Conservation (phyloP, 2,329 filamentous ascomycete species). For the Piedraia hortae region DNA sequence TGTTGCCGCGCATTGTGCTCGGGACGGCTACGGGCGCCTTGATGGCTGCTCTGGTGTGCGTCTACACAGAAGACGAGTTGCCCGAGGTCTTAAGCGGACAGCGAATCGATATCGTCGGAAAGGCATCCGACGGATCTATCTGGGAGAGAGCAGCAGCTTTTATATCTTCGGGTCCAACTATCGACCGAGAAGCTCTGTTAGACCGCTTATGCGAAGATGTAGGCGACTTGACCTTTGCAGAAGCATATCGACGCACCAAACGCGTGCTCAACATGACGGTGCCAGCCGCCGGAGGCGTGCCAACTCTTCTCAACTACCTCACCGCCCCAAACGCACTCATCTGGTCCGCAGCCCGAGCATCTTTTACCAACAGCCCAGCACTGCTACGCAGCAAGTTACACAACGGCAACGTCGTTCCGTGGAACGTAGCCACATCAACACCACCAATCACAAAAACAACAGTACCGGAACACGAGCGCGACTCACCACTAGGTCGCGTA, state of each 20-base stretch:
- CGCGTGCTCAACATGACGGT: slow-evolving; percentile 86
- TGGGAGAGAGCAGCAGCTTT: slow-evolving; percentile 28
- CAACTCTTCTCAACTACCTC: slow-evolving; percentile 67
- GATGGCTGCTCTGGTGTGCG: slow-evolving; percentile 51
- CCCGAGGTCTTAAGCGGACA: slow-evolving; percentile 45
- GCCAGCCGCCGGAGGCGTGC: slow-evolving; percentile 67
- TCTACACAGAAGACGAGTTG: slow-evolving; percentile 51
- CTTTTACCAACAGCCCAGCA: slow-evolving; percentile 29
- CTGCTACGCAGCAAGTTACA: slow-evolving; percentile 54
- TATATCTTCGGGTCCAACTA: slow-evolving; percentile 49
- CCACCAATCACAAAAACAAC: slow-evolving; percentile 18
- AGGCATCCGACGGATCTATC: slow-evolving; percentile 13
- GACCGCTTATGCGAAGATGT: slow-evolving; percentile 64
- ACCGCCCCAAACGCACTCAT: slow-evolving; percentile 87
- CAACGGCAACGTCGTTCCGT: slow-evolving; percentile 43
- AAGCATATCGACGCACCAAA: slow-evolving; percentile 82
- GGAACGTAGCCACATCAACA: slow-evolving; percentile 29
- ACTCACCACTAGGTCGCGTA: slow-evolving; percentile 40
- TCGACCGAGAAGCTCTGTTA: slow-evolving; percentile 58
- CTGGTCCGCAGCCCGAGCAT: slow-evolving; percentile 70
- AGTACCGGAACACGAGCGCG: slow-evolving; percentile 35
- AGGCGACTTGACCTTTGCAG: slow-evolving; percentile 79
- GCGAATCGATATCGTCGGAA: slow-evolving; percentile 31
- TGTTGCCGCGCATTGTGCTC: slow-evolving; percentile 66
- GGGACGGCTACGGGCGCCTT: slow-evolving; percentile 73